Conservation (phyloP, 768 basidiomycete species). For the Leccinum rimulosum region DNA sequence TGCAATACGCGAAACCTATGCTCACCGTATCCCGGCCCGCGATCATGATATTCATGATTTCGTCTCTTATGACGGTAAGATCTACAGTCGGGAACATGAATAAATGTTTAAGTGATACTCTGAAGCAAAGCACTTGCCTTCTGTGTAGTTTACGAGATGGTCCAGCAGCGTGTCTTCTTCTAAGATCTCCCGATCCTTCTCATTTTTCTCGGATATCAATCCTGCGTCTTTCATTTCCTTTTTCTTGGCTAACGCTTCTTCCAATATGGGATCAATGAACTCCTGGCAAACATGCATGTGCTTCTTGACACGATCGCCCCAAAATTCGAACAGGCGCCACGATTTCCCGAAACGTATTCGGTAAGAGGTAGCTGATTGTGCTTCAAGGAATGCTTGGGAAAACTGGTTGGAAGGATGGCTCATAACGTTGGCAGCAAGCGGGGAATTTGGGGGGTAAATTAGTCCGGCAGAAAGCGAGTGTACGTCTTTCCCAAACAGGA, state of each 20-base stretch:
- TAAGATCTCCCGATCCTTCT: slow-evolving; percentile 7
- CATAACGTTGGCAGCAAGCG: slow-evolving; percentile 7
- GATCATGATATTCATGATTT: slow-evolving; percentile 37
- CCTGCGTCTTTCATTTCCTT: slow-evolving; percentile 21
- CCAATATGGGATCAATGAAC: slow-evolving; percentile 54
- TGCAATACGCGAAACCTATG: background rate
- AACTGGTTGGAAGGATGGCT: slow-evolving; percentile 42
- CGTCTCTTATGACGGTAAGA: slow-evolving; percentile 32
- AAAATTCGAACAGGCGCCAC: slow-evolving; percentile 56
- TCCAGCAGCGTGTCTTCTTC: slow-evolving; percentile 32
- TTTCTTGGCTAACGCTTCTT: slow-evolving; percentile 44
- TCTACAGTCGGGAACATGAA: slow-evolving; percentile 18
- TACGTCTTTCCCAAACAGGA: slow-evolving; percentile 51
- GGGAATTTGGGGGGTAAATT: slow-evolving; percentile 41
- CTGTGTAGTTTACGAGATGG: slow-evolving; percentile 29
- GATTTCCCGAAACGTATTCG: slow-evolving; percentile 40
- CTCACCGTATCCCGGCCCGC: slow-evolving; percentile 36
- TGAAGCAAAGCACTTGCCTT: slow-evolving; percentile 16
- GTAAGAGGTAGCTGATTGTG: slow-evolving; percentile 40
- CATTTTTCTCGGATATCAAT: slow-evolving; percentile 13
- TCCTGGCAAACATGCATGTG: slow-evolving; percentile 47
- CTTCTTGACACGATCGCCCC: slow-evolving; percentile 43
- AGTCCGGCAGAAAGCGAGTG: slow-evolving; percentile 45
- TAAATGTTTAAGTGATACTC: background rate
- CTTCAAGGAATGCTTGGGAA: slow-evolving; percentile 47